Percentiles rank a stretch among this genome's conserved stretches.
phyloP scores from a whole-genome alignment of 2,329 filamentous ascomycete genomes.

The Calonectria pauciramosa region DNA sequence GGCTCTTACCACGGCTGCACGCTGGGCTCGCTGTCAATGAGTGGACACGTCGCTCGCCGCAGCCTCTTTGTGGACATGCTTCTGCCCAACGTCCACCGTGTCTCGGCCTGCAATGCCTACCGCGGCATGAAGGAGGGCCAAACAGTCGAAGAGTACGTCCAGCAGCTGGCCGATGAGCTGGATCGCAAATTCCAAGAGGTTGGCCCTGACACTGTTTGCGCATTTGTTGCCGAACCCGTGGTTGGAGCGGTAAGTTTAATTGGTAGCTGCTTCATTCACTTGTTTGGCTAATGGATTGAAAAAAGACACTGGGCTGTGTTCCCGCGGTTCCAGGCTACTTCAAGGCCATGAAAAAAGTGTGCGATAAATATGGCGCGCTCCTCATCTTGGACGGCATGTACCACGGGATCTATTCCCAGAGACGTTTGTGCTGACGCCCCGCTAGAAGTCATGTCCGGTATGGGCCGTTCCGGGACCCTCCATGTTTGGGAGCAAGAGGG shows the following conservation, averaged over 20 bases:
- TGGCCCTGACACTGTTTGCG: conserved; percentile 61
- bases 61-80: conserved; percentile 37
- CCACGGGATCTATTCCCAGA: not conserved
- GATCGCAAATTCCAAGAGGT: conserved; percentile 62
- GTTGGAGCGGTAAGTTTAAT: conserved; percentile 33
- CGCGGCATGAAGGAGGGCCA: conserved; percentile 45
- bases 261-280: not conserved
- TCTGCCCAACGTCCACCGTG: conserved; percentile 30
- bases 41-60: conserved; percentile 39
- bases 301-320: conserved; percentile 38
- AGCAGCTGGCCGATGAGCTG: conserved; percentile 57
- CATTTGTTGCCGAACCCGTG: conserved; percentile 66
- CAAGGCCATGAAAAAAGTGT: conserved; percentile 65
- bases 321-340: conserved; percentile 28
- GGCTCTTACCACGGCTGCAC: conserved; percentile 40
- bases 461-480: conserved; percentile 72
- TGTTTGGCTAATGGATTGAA: not conserved
- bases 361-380: conserved; percentile 67
- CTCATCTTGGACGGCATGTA: conserved; percentile 63
- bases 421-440: not conserved
- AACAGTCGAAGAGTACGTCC: conserved; percentile 56
- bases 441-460: conserved; percentile 75
- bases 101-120: conserved; percentile 36
- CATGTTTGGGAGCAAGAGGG: conserved; percentile 76
- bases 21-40: conserved; percentile 33